Conservation (phyloP, 805 yeast species). For the Dipodascopsis uninucleata region DNA sequence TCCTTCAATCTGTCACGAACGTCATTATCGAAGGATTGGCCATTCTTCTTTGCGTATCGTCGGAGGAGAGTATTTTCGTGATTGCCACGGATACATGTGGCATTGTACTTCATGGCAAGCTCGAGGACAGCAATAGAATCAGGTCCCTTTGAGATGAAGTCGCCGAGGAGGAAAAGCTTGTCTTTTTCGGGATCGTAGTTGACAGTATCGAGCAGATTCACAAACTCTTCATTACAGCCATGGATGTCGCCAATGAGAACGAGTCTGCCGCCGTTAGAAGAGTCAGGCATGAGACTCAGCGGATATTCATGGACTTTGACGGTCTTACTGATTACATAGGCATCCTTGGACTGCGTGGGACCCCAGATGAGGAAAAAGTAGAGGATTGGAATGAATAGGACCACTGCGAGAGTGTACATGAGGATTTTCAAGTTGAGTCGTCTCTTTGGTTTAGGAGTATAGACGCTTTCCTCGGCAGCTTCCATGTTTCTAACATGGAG, state of each 20-base stretch:
- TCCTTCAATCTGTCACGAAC: conserved; percentile 23
- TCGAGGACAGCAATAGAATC: conserved; percentile 67
- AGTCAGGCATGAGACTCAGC: conserved; percentile 7
- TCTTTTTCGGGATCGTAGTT: conserved; percentile 49
- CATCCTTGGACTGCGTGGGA: conserved; percentile 6
- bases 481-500: too few relatives aligned
- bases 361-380: conserved; percentile 17
- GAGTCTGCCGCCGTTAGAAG: conserved; percentile 39
- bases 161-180: conserved; percentile 71
- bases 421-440: too few relatives aligned
- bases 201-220: conserved; percentile 49
- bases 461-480: too few relatives aligned
- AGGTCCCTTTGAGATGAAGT: conserved; percentile 80
- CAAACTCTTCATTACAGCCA: conserved; percentile 62
- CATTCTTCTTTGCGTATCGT: conserved; percentile 60
- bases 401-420: too few relatives aligned
- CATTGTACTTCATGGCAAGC: conserved; percentile 53
- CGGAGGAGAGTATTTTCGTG: conserved; percentile 74
- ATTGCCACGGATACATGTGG: conserved; percentile 81
- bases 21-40: conserved; percentile 35
- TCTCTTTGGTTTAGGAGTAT: too few relatives aligned
- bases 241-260: conserved; percentile 85
- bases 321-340: conserved; percentile 16
- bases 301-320: conserved; percentile 25
- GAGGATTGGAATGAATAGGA: conserved; percentile 6